These are phyloP conservation scores for Ilyonectria robusta DNA, from an alignment of 2,329 filamentous ascomycete genomes.

Conservation along the genomic window DNA sequence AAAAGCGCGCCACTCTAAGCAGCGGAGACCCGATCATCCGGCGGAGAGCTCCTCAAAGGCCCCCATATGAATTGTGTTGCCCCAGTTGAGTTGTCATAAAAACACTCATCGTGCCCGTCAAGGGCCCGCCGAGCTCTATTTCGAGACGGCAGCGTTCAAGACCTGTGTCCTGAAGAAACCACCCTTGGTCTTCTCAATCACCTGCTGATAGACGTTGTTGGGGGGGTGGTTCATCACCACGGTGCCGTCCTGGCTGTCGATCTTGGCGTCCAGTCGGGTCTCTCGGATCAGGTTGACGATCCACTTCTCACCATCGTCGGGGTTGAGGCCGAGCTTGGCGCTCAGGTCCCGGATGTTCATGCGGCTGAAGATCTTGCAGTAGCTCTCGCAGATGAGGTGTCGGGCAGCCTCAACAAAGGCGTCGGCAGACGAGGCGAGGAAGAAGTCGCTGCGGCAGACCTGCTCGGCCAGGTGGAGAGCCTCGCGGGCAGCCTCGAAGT, in stretches of 20 bases:
- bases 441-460: conserved; percentile 94
- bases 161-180: conserved; percentile 99
- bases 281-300: conserved; percentile 99
- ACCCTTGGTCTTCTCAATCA: conserved; percentile 99
- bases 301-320: conserved; percentile 99
- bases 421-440: conserved; percentile 88
- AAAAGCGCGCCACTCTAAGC: conserved; percentile 30
- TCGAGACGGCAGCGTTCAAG: conserved; percentile 77
- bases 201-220: conserved; percentile 98
- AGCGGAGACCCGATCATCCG: conserved; percentile 40
- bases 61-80: conserved; percentile 38
- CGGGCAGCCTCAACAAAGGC: conserved; percentile 93
- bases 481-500: conserved; percentile 94
- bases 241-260: conserved; percentile 98
- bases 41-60: conserved; percentile 29
- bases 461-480: conserved; percentile 90
- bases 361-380: conserved; percentile 99
- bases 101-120: conserved; percentile 37
- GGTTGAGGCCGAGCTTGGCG: conserved; percentile 88
- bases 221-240: conserved; percentile 99
- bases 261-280: conserved; percentile 97
- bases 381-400: conserved; percentile 97
- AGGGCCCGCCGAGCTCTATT: conserved; percentile 53
- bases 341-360: conserved; percentile 99
- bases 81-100: conserved; percentile 41